phyloP scores from a whole-genome alignment of 2,329 filamentous ascomycete genomes.

The Fusarium sp. region DNA sequence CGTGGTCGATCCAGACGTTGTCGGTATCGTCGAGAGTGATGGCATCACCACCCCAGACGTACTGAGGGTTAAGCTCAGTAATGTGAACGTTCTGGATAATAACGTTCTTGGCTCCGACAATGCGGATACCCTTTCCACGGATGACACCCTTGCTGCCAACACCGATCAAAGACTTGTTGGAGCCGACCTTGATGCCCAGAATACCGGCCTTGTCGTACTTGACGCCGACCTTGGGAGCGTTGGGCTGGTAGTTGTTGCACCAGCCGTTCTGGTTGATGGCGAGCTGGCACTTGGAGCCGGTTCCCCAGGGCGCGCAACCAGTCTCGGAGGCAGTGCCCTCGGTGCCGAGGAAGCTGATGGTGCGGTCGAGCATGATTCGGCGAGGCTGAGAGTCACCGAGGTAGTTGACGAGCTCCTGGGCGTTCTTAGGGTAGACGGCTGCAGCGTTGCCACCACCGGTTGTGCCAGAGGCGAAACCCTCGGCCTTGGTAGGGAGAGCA shows the following conservation, averaged over 20 bases:
- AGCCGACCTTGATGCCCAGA: constrained; percentile 63
- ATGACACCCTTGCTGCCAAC: constrained; percentile 65
- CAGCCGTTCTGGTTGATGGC: constrained; percentile 71
- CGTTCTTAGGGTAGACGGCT: constrained; percentile 66
- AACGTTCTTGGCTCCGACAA: constrained; percentile 63
- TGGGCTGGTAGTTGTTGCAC: constrained; percentile 69
- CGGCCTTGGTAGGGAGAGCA: constrained; percentile 53
- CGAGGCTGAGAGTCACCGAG: constrained; percentile 65
- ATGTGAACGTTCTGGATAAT: constrained; percentile 71
- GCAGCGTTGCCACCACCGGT: constrained; percentile 70
- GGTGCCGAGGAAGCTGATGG: constrained; percentile 66
- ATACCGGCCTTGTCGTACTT: constrained; percentile 65
- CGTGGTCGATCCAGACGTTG: constrained; percentile 65
- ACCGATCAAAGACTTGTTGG: constrained; percentile 70
- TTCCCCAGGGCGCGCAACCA: constrained; percentile 71
- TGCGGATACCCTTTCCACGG: constrained; percentile 67
- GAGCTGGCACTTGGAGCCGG: constrained; percentile 64
- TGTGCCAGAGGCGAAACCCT: constrained; percentile 62
- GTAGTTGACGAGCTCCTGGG: constrained; percentile 68
- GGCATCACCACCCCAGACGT: constrained; percentile 71
- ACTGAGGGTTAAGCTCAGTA: constrained; percentile 67
- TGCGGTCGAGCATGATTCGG: constrained; percentile 69
- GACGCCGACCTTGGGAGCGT: constrained; percentile 60
- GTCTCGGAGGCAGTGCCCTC: constrained; percentile 65
- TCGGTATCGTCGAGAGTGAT: constrained; percentile 64